Evolutionary conservation across 225 moss, liverwort and hornwort genomes (phyloP).

Genomic region (Pleurozium schreberi): DNA sequence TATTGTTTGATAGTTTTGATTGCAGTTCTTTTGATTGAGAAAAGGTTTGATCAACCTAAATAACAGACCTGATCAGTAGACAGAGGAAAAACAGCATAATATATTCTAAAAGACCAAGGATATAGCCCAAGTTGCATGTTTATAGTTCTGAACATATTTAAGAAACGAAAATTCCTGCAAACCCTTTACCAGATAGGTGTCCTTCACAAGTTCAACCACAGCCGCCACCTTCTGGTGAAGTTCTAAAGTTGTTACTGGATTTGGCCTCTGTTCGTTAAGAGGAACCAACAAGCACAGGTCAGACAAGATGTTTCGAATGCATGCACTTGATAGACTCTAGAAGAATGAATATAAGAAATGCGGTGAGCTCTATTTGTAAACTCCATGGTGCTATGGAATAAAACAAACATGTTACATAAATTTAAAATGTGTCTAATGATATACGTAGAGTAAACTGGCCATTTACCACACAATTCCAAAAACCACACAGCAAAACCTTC

Average conservation of each 20-base stretch:
- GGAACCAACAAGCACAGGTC: not conserved
- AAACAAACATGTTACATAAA: not conserved
- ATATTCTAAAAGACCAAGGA: not conserved
- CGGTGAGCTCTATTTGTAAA: not conserved
- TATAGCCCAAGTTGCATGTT: not conserved
- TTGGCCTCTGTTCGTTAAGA: conserved; percentile 37
- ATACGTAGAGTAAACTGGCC: no score
- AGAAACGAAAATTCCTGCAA: not conserved
- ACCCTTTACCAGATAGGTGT: conserved; percentile 70
- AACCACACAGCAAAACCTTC: no score
- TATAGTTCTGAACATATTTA: not conserved
- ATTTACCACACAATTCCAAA: no score
- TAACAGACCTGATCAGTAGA: not conserved
- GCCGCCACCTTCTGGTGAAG: conserved; percentile 59
- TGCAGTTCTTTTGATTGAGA: not conserved
- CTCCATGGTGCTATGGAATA: not conserved
- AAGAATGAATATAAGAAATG: not conserved
- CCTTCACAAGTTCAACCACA: conserved; percentile 93
- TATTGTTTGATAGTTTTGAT: not conserved
- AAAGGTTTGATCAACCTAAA: not conserved
- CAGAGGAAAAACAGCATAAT: not conserved
- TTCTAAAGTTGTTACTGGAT: conserved; percentile 19
- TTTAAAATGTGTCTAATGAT: not conserved
- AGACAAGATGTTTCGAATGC: not conserved
- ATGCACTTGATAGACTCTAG: not conserved